These are phyloP conservation scores for Rhizoclosmatium globosum DNA, from an alignment of 192 early-diverging fungal genomes.

Conservation along the genomic window DNA sequence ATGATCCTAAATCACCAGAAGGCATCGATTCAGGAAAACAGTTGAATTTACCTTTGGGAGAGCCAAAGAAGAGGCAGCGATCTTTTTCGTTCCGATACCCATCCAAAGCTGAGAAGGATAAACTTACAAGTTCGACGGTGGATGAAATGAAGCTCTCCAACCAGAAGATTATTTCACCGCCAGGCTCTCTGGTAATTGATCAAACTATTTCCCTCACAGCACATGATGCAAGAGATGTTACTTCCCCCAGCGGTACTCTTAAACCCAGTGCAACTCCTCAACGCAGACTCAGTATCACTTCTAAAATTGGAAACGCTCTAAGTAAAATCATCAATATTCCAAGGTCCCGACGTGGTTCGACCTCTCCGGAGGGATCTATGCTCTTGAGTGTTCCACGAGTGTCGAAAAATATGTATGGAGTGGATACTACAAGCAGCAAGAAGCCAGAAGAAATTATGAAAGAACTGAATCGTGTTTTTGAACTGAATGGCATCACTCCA, in stretches of 20 bases:
- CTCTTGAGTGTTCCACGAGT: constrained; percentile 22
- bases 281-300: constrained; percentile 16
- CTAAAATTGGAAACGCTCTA: constrained; percentile 23
- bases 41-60: not conserved
- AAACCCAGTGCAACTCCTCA: not conserved
- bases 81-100: constrained; percentile 2
- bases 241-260: not conserved
- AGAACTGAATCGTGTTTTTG: constrained; percentile 51
- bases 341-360: constrained; percentile 20
- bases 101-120: not conserved
- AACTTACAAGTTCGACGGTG: too few relatives aligned
- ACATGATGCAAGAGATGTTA: too few relatives aligned
- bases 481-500: constrained; percentile 28
- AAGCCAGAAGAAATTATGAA: constrained; percentile 43
- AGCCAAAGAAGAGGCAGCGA: not conserved
- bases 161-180: too few relatives aligned
- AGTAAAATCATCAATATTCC: constrained; percentile 29
- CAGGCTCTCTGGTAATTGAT: too few relatives aligned
- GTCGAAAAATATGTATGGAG: constrained; percentile 45
- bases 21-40: not conserved
- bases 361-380: constrained; percentile 14
- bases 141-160: too few relatives aligned
- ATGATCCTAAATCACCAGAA: not conserved
- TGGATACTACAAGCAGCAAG: constrained; percentile 57
- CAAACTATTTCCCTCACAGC: too few relatives aligned